Base-by-base conservation (phyloP, 2,329 filamentous ascomycete species). In the Stachybotrys elegans region DNA sequence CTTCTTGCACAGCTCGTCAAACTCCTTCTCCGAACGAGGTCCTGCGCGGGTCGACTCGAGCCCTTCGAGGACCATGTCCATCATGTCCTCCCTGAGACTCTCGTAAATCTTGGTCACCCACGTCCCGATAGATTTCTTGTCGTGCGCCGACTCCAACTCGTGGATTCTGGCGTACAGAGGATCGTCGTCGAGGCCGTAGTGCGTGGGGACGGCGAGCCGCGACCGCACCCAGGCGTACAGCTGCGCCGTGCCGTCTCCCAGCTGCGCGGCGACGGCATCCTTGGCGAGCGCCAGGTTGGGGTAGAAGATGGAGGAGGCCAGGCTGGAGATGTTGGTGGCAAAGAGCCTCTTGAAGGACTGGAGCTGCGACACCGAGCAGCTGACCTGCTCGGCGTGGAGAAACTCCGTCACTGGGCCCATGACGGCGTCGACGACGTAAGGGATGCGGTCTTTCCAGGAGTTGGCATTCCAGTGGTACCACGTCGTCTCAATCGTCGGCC, bases 91-190 rank as follows among this genome's bases (percentile, higher is more conserved):
- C 43, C 43, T 52, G 20, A 62, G 19, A 20, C 57, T 60, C 53
- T 65, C 61, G 40, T 64, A 64, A 2, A 64, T 51, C 22, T 51
- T 54, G 35, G 50, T 58, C 9, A 63, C 57, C 52, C 58, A 58
- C 37, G 49, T 57, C 11, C 61, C 61, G 20, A 63, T 62, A 5
- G 62, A 65, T 50, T 57, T 61, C 50, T 60, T 61, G 9, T 37
- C 43, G 22, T 59, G 50, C 1, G 50, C 51, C 5, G 52, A 35
- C 3, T 52, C 43, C 1, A 52, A 52, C 36, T 54, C 53, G 11
- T 54, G 50, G 1, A 44, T 46, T n/a, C n/a, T n/a, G 17, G 51
- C 54, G 14, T 57, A 59, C 13, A 62, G 44, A 6, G 58, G 57
- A 20, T 62, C 59, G 20, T 64, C 56, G 6, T 57, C 53, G 2